A percentile compares a stretch with the other conserved stretches of the same genome.
Conservation (phyloP, 208 protist genomes). For the Spironucleus salmonicida region DNA sequence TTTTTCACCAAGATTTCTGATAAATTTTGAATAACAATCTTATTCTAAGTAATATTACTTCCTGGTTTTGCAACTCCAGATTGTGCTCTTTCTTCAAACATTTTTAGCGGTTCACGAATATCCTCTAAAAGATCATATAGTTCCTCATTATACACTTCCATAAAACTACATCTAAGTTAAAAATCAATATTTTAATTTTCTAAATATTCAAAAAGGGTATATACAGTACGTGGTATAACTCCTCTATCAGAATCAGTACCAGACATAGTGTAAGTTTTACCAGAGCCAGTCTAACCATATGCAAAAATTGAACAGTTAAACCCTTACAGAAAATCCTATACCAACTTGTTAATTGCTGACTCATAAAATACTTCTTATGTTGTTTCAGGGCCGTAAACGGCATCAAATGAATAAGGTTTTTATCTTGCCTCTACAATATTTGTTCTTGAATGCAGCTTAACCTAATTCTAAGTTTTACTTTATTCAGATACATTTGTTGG, state of each 20-base stretch:
- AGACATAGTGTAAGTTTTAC: slow-evolving; percentile 30
- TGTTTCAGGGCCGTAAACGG: neutral
- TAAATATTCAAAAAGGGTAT: slow-evolving; percentile 12
- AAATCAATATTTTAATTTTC: neutral
- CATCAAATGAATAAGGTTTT: slow-evolving; percentile 23
- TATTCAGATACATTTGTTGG: too few relatives aligned
- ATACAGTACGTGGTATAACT: slow-evolving; percentile 8
- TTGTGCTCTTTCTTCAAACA: slow-evolving; percentile 10
- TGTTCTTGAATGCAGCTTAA: too few relatives aligned
- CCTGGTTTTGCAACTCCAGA: neutral
- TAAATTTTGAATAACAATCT: slow-evolving; percentile 3
- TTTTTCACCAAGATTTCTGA: slow-evolving; percentile 4
- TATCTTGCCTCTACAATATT: too few relatives aligned
- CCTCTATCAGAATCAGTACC: neutral
- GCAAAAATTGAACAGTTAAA: slow-evolving; percentile 13
- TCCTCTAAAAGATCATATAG: slow-evolving; percentile 37
- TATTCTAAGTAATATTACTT: neutral
- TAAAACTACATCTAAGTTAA: neutral
- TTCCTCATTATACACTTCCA: slow-evolving; percentile 41
- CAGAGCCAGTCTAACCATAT: slow-evolving; percentile 31
- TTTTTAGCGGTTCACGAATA: neutral
- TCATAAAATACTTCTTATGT: slow-evolving; percentile 3
- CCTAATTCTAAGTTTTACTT: too few relatives aligned
- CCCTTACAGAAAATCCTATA: slow-evolving; percentile 23
- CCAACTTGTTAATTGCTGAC: neutral